Evolutionary conservation across 202 grass and related monocot genomes (phyloP).

Genomic region (Panicum hallii): DNA sequence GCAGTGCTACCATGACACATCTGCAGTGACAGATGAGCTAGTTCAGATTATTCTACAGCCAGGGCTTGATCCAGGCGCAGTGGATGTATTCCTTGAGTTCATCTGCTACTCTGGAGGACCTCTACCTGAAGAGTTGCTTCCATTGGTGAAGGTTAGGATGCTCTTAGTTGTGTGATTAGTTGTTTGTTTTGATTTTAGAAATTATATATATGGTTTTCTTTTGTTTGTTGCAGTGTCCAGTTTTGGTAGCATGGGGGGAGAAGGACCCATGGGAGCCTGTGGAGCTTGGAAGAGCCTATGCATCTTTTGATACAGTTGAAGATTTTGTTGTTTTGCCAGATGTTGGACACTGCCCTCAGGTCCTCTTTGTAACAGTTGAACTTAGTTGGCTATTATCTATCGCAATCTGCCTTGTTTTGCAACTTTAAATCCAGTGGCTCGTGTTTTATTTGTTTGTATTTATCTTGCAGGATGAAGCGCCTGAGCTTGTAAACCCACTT

Average conservation of each 20-base stretch:
- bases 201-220: constrained; percentile 6
- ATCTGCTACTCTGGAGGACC: constrained; percentile 98
- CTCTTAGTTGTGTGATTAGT: constrained; percentile 1
- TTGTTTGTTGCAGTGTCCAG: constrained; percentile 67
- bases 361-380: constrained; percentile 37
- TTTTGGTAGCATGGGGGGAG: constrained; percentile 90
- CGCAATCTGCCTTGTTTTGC: constrained; percentile 4
- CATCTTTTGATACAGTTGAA: constrained; percentile 75
- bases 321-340: constrained; percentile 88
- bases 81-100: constrained; percentile 97
- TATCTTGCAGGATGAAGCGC: constrained; percentile 85
- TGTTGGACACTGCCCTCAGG: constrained; percentile 99
- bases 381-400: background rate
- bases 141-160: constrained; percentile 65
- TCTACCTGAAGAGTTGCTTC: constrained; percentile 92
- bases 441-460: constrained; percentile 32
- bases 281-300: constrained; percentile 86
- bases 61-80: constrained; percentile 83
- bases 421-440: background rate
- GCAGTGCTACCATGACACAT: constrained; percentile 91
- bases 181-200: background rate
- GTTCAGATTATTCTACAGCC: constrained; percentile 95
- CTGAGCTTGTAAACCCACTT: constrained; percentile 89
- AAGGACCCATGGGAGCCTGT: constrained; percentile 98
- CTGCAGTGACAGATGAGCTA: constrained; percentile 85